Evolutionary conservation across 345 rosid genomes (phyloP), one percentile per base, ranked within the genome.

Genomic region (Eucalyptus microcorys): DNA sequence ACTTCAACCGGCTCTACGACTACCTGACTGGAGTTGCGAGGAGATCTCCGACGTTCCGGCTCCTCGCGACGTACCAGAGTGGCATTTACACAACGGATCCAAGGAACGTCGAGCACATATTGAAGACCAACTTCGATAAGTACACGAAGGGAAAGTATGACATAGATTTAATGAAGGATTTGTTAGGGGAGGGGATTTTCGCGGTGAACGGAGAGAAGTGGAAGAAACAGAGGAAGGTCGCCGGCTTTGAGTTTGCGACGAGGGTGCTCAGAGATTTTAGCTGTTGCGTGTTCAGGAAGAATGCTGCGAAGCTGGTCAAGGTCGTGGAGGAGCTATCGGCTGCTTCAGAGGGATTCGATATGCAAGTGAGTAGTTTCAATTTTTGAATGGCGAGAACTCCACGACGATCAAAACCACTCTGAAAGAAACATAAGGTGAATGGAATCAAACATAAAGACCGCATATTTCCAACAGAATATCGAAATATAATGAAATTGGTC

Each of bases 211-310:
- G 98, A 34, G 97, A 94, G 7, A 95, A 93, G 89, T 97, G 98
- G 99, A 90, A 88, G 91, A 96, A 94, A 42, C 99, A 97, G 91
- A 93, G 99, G 89, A 97, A 96, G 94, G 93, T 94, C 4, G 94
- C 97, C 3, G 96, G 97, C 90, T 92, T 90, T 45, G 97, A 97
- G 93, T 97, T 97, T 86, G 96, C 96, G 2, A 91, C 97, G 0
- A 93, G 96, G 55, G 95, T 95, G 43, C 93, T 97, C 8, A 91
- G 97, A 88, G 98, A 95, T 12, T 96, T 93, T 87, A 96, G 97
- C 90, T 94, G 96, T 59, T 88, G 89, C 26, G 97, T 96, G 55
- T 96, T 97, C 76, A 91, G 97, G 87, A 90, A 43, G 76, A 96
- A 94, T 47, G 95, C 95, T 10, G 89, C 90, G 7, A 94, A 94